Base-by-base conservation (phyloP, 208 protist species). In the Acanthamoeba sp. region DNA sequence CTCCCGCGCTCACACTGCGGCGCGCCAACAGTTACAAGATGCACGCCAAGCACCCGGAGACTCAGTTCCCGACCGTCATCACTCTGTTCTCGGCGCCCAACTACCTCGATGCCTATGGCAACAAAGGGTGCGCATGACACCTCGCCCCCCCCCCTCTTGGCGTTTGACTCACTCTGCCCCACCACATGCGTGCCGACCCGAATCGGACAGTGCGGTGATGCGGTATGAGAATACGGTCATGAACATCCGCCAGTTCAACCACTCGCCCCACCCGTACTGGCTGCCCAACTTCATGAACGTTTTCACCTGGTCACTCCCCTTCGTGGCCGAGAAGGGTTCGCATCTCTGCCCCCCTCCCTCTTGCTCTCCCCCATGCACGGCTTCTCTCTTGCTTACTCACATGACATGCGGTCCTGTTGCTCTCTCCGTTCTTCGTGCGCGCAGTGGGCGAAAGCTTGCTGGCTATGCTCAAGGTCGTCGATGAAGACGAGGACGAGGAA, bases 281-380 rank as follows among this genome's bases (percentile, higher is more conserved):
- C 97, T 99, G 45, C 99, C 99, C 66, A 99, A 99, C 95, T 99
- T 99, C 95, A 99, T 99, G 97, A 98, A 99, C 95, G 99, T 99
- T 78, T 99, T 99, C 93, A 98, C 97, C 18, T 99, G 98, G 98
- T 99, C 98, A 6, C 96, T 99, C 50, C 99, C 99, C 3, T 99
- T 99, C 95, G 98, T 99, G 0, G 98, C 97, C 5, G 98, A 99
- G 94, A 99, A 99, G 95, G 94, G 97, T 91, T 38, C 45, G n/a
- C n/a, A n/a, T 12, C 9, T 29, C 38, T 48, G n/a, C 27, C 5
- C 78, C 1, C 89, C 9, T 40, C 24, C 1, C 24, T 45, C 69
- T 45, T 94, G 9, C 64, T 45, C 29, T 36, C 40, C 90, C 6
- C 32, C 69, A 24, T n/a, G n/a, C n/a, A n/a, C n/a, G n/a, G n/a